Percentiles rank a stretch among this genome's conserved stretches.
phyloP scores from a whole-genome alignment of 139 green algal species.

The Picochlorum sp. region DNA sequence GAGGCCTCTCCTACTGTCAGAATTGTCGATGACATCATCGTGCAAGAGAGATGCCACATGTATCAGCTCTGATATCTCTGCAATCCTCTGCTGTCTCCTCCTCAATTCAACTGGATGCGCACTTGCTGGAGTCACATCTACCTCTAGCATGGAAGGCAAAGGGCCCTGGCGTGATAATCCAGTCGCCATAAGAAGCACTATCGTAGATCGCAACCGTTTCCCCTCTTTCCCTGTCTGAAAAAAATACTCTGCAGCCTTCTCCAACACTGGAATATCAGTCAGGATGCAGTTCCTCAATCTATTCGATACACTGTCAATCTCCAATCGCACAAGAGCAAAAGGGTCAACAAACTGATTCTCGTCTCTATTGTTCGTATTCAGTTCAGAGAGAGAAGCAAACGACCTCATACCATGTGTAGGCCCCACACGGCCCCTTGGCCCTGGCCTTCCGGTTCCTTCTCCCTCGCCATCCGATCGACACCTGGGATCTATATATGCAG shows the following conservation, averaged over 20 bases:
- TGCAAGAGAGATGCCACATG: constrained; percentile 91
- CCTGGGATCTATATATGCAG: too few species aligned
- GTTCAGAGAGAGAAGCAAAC: too few species aligned
- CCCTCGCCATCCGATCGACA: too few species aligned
- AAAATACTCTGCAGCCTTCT: constrained; percentile 77
- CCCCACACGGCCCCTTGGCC: too few species aligned
- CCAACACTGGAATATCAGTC: constrained; percentile 75
- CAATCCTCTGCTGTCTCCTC: constrained; percentile 83
- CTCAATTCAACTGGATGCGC: constrained; percentile 51
- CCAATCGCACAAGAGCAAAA: constrained; percentile 57
- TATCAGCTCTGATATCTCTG: constrained; percentile 96
- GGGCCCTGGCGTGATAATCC: constrained; percentile 47
- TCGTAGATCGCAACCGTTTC: constrained; percentile 82
- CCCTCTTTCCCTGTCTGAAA: constrained; percentile 78
- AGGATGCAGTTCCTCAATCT: constrained; percentile 62
- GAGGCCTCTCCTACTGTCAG: constrained; percentile 73
- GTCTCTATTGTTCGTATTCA: too few species aligned
- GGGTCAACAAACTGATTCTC: constrained; percentile 37
- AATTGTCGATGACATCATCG: constrained; percentile 95
- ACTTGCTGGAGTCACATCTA: constrained; percentile 48
- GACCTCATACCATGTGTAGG: too few species aligned
- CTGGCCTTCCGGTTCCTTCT: too few species aligned
- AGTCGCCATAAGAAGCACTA: constrained; percentile 81
- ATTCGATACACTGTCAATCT: constrained; percentile 74
- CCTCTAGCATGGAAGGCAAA: constrained; percentile 27